Percentiles rank a stretch among this genome's conserved stretches.
Evolutionary conservation across 1,284 basidiomycete species (phyloP).

Genomic region (Tylopilus sp.): DNA sequence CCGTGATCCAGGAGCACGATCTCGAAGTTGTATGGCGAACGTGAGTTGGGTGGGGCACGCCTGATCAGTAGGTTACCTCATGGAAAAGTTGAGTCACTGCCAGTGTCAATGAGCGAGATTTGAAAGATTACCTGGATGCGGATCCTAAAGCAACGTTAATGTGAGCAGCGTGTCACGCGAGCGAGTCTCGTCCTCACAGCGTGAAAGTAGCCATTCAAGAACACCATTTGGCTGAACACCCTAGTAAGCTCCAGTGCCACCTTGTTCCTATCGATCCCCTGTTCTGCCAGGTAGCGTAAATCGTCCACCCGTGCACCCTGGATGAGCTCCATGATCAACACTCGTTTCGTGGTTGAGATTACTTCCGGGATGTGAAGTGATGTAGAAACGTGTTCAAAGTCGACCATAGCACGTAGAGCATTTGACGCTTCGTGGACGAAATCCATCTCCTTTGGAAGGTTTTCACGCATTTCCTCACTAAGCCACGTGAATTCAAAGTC

Average conservation of each 20-base stretch:
- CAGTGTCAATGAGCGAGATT: not conserved
- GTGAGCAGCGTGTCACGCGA: conserved; percentile 1
- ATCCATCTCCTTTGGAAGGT: conserved; percentile 94
- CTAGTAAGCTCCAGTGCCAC: conserved; percentile 87
- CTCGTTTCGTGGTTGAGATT: conserved; percentile 77
- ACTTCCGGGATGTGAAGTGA: conserved; percentile 92
- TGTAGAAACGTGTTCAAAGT: conserved; percentile 75
- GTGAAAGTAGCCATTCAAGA: conserved; percentile 91
- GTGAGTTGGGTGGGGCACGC: conserved; percentile 57
- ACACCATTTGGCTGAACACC: conserved; percentile 96
- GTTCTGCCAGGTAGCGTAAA: conserved; percentile 76
- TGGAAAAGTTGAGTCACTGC: conserved; percentile 1
- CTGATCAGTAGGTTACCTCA: conserved; percentile 90
- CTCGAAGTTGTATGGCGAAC: conserved; percentile 91
- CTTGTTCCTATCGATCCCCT: conserved; percentile 91
- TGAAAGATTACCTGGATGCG: conserved; percentile 59
- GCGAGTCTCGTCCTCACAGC: conserved; percentile 44
- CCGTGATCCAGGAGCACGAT: conserved; percentile 91
- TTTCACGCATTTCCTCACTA: conserved; percentile 88
- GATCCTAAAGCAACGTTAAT: conserved; percentile 51
- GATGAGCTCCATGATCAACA: conserved; percentile 93
- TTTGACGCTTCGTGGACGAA: conserved; percentile 90
- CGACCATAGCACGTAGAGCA: conserved; percentile 64
- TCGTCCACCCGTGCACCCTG: conserved; percentile 90
- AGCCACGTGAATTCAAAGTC: conserved; percentile 96